Evolutionary conservation across 352 stramenopile species (phyloP).

Genomic region (Halophytophthora polymorphica): DNA sequence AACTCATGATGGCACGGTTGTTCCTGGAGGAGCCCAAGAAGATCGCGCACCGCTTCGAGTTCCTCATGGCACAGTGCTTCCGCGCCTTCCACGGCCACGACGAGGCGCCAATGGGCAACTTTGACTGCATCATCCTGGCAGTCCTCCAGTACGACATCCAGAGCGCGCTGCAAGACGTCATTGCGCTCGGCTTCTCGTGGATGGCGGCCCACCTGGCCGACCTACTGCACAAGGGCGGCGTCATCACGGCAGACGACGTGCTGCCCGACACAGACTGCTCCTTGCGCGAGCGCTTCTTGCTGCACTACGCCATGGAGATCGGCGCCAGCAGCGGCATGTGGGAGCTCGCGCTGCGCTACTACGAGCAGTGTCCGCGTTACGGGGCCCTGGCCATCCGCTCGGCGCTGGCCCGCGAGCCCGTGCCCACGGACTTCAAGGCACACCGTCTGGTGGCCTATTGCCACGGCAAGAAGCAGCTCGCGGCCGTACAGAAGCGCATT

Average conservation of each 20-base stretch:
- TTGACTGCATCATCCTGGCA: constrained; percentile 78
- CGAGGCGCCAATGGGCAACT: constrained; percentile 58
- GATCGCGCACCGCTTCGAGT: constrained; percentile 71
- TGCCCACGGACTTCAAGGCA: constrained; percentile 55
- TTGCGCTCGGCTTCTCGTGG: constrained; percentile 65
- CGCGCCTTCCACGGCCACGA: constrained; percentile 36
- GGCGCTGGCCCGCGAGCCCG: constrained; percentile 40
- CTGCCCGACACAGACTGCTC: constrained; percentile 44
- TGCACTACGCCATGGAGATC: constrained; percentile 73
- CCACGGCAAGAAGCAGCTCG: constrained; percentile 42
- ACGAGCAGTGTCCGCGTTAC: constrained; percentile 55
- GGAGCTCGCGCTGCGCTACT: constrained; percentile 66
- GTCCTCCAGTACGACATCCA: constrained; percentile 78
- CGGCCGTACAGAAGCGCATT: constrained; percentile 32
- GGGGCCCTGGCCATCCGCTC: constrained; percentile 41
- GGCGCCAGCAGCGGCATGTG: constrained; percentile 52
- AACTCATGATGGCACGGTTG: constrained; percentile 77
- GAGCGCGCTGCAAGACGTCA: constrained; percentile 62
- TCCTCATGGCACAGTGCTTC: constrained; percentile 77
- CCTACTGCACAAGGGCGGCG: constrained; percentile 51
- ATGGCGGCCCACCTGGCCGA: constrained; percentile 71
- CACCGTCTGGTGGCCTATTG: constrained; percentile 56
- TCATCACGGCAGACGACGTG: constrained; percentile 42
- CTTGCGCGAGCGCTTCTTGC: constrained; percentile 53
- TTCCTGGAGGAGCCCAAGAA: constrained; percentile 76